Base-by-base conservation (phyloP, 148 eudicot genomes). In the Arbutus unedo region DNA sequence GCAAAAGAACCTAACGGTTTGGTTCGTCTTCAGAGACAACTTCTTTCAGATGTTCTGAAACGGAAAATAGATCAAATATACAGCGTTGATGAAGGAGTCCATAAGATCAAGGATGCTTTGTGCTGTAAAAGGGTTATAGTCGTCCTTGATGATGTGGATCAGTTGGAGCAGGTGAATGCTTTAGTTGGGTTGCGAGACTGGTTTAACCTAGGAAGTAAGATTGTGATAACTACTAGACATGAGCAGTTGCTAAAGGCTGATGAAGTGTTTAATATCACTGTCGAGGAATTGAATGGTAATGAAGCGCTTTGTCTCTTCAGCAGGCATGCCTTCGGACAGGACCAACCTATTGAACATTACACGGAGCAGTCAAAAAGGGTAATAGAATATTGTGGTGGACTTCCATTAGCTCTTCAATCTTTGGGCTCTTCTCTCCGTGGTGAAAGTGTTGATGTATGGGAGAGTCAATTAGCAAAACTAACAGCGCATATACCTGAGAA, bases 61-160 rank as follows among this genome's bases (percentile, higher is more conserved):
- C 14, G n/a, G 73, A 67, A 50, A 67, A 50, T 48, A 5, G 57
- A 64, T 9, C 38, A 9, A 50, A 50, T 51, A 47, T 21, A 23
- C 31, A 67, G 11, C 53, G 82, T 80, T 25, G 76, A 80, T 66
- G 44, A 66, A 31, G 82, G 82, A 80, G 41, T 3, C 47, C 38
- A n/a, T 4, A 23, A 49, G 82, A 53, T 77, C 38, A 54, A 16
- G 55, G 79, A 55, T 54, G 79, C 23, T 54, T 15, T 77, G 64
- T 55, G 62, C 41, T 25, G 70, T 50, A 80, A 80, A 80, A 80
- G 82, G 49, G 45, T 80, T 64, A 9, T 80, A 6, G 25, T 80
- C 67, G 76, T 80, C 45, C 82, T 80, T 67, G 82, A 80, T 67
- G 82, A 80, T 38, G 82, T 80, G 23, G 21, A 80, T 49, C 45